phyloP scores from a whole-genome alignment of 768 basidiomycete genomes.

The Phylloporus sp. region DNA sequence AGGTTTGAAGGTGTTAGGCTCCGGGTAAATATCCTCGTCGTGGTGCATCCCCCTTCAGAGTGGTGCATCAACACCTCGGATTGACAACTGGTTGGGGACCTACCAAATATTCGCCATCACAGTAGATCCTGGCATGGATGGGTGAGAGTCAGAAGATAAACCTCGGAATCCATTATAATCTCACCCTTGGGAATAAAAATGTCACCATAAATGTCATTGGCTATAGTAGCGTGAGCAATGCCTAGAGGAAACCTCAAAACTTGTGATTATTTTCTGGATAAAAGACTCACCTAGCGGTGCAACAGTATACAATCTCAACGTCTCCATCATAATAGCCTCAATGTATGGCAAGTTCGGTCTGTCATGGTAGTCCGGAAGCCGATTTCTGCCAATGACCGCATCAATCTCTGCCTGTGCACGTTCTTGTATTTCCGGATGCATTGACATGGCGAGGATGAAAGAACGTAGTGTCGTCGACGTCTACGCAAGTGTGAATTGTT shows the following conservation, averaged over 20 bases:
- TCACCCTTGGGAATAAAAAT: neutral
- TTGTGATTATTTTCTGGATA: no score
- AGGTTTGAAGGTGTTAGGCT: neutral
- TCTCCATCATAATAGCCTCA: conserved; percentile 29
- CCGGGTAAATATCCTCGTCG: neutral
- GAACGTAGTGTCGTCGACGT: conserved; percentile 3
- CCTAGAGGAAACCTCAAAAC: conserved; percentile 3
- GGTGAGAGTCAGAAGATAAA: neutral
- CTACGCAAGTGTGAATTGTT: conserved; percentile 1
- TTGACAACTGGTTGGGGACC: neutral
- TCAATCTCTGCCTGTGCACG: conserved; percentile 31
- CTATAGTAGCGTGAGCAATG: neutral
- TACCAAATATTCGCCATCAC: neutral
- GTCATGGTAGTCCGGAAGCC: conserved; percentile 27
- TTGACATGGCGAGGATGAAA: conserved; percentile 33
- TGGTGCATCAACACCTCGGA: neutral
- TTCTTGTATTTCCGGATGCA: conserved; percentile 30
- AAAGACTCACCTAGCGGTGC: conserved; percentile 20
- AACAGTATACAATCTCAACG: conserved; percentile 25
- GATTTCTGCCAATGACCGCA: conserved; percentile 23
- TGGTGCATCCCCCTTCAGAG: neutral
- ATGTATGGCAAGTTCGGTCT: conserved; percentile 25
- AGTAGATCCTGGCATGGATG: neutral
- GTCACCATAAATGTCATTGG: neutral
- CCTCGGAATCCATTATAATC: neutral